These are phyloP conservation scores for Arachnomyces sp. DNA, from an alignment of 2,329 filamentous ascomycete genomes.

Conservation along the genomic window DNA sequence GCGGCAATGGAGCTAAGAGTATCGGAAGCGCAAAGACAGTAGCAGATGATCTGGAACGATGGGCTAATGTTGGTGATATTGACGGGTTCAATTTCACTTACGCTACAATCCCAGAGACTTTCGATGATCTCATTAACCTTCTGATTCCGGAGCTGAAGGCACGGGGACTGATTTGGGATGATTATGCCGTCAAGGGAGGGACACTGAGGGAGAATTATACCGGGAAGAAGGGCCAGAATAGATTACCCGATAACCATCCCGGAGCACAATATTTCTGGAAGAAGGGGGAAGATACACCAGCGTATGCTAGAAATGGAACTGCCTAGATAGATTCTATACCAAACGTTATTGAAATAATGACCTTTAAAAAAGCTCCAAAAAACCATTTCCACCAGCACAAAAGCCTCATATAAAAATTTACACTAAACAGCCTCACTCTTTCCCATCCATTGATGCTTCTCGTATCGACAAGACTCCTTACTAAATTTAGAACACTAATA, in stretches of 20 bases:
- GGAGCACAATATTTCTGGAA: conserved; percentile 31
- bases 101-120: conserved; percentile 27
- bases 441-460: too few species aligned
- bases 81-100: conserved; percentile 31
- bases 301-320: conserved; percentile 15
- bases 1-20: conserved; percentile 29
- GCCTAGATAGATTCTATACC: not conserved
- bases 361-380: not conserved
- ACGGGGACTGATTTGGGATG: conserved; percentile 32
- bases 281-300: conserved; percentile 25
- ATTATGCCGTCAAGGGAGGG: conserved; percentile 28
- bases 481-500: too few species aligned
- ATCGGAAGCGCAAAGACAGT: conserved; percentile 30
- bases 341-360: not conserved
- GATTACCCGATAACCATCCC: conserved; percentile 28
- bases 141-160: conserved; percentile 26
- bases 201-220: conserved; percentile 35
- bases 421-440: too few species aligned
- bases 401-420: too few species aligned
- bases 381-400: too few species aligned
- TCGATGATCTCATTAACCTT: conserved; percentile 28
- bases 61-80: conserved; percentile 27
- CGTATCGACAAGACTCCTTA: too few species aligned
- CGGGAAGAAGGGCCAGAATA: conserved; percentile 21
- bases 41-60: conserved; percentile 30